Percentiles rank a stretch among this genome's conserved stretches.
These are phyloP conservation scores for Leishmania martiniquensis DNA, from an alignment of 208 protist species.

Conservation along the genomic window DNA sequence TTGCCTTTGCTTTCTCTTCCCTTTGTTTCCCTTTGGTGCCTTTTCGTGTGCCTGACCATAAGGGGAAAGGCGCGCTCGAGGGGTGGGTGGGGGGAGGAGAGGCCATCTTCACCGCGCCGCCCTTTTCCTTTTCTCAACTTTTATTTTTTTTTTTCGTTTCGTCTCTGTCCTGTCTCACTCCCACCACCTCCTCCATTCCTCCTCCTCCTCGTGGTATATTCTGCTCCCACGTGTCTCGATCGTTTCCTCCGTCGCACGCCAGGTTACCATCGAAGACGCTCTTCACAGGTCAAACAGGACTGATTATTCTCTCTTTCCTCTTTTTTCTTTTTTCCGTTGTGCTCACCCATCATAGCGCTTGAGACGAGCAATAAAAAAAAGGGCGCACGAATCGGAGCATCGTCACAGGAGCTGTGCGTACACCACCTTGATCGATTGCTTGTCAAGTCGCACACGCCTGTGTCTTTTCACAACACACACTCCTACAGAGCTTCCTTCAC, in stretches of 20 bases:
- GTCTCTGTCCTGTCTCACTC: background rate
- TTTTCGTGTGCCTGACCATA: too few relatives aligned
- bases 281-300: too few relatives aligned
- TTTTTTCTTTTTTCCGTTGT: background rate
- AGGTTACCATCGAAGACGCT: background rate
- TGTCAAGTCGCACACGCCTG: background rate
- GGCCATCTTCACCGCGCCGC: background rate
- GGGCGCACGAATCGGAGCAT: background rate
- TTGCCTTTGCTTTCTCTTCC: background rate
- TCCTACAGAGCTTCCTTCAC: background rate
- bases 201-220: background rate
- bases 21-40: background rate
- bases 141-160: background rate
- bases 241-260: background rate
- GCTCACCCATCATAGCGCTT: slow-evolving; percentile 1
- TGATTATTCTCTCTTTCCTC: background rate
- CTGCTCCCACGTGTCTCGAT: background rate
- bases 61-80: background rate
- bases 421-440: background rate
- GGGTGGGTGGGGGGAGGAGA: too few relatives aligned
- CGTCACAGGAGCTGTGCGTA: background rate
- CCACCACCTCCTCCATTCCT: background rate
- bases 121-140: background rate
- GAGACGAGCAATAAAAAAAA: background rate
- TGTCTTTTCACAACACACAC: background rate